Conservation (phyloP, 306 rosid species). For the Acacia acuminata region DNA sequence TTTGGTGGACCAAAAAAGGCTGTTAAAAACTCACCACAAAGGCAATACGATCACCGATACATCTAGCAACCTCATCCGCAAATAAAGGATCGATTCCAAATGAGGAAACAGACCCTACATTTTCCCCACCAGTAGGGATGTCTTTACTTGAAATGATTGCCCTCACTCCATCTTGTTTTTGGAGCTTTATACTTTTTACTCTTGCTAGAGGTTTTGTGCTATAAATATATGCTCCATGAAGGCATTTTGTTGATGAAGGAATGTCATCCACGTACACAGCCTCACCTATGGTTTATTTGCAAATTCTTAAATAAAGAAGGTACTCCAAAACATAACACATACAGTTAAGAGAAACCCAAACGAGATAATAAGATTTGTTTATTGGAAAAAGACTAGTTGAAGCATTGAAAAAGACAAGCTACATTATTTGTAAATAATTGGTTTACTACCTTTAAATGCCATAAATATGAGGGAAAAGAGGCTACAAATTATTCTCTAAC, state of each 20-base stretch:
- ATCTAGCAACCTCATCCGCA: conserved; percentile 58
- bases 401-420: no score
- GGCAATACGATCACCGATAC: conserved; percentile 77
- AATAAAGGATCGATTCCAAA: conserved; percentile 76
- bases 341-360: neutral
- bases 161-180: conserved; percentile 52
- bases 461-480: no score
- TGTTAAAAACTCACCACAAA: conserved; percentile 60
- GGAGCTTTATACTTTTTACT: conserved; percentile 55
- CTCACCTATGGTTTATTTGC: conserved; percentile 59
- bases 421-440: no score
- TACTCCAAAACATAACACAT: neutral
- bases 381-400: no score
- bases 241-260: conserved; percentile 81
- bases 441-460: no score
- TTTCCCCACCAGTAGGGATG: conserved; percentile 70
- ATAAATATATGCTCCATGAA: conserved; percentile 71
- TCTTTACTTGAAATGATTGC: conserved; percentile 66
- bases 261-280: conserved; percentile 90
- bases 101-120: conserved; percentile 53
- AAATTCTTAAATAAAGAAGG: conserved; percentile 6
- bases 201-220: conserved; percentile 76
- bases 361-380: neutral
- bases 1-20: neutral
- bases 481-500: neutral